Evolutionary conservation across 345 rosid genomes (phyloP), one percentile per base, ranked within the genome.

Genomic region (Atalantia buxifolia): DNA sequence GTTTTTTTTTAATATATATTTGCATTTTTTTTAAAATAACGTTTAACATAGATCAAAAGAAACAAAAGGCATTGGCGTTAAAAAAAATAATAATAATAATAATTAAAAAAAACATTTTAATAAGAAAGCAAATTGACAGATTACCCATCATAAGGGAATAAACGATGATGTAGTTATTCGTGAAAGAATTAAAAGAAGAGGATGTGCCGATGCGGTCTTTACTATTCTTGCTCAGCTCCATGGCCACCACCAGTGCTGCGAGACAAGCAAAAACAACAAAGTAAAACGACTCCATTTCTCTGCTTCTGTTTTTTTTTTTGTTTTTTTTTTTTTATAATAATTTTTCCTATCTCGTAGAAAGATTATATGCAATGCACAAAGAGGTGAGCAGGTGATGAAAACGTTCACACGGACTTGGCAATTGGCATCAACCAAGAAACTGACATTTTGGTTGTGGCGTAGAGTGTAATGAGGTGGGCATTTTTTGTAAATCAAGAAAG

Each of bases 111-210:
- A 36, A 9, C 3, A 40, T 40, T 40, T 45, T 45, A 45, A 45
- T 12, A 45, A 45, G 5, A 45, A 12, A 45, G 16, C 16, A 66
- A 28, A 4, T 12, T 18, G 21, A 19, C 18, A 68, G 2, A 53
- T 31, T 71, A 92, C 96, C 91, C 94, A 92, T 92, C 96, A 90
- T 90, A 82, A 92, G 92, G 59, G 96, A 92, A 86, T 89, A 92
- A 45, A 92, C 96, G 16, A 90, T 48, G 72, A 92, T 90, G 73
- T 92, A 92, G 69, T 88, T 90, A 85, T 88, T 90, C 84, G 88
- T 92, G 89, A 92, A 90, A 81, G 88, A 75, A 84, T 84, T 82
- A 89, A 92, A 92, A 86, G 90, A 81, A 71, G 90, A 55, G 82
- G 90, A 79, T 3, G 92, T 89, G 81, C 80, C 83, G 79, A 85